These are phyloP conservation scores for Neonothopanus nambi DNA, from an alignment of 1,284 basidiomycete genomes.

Conservation along the genomic window DNA sequence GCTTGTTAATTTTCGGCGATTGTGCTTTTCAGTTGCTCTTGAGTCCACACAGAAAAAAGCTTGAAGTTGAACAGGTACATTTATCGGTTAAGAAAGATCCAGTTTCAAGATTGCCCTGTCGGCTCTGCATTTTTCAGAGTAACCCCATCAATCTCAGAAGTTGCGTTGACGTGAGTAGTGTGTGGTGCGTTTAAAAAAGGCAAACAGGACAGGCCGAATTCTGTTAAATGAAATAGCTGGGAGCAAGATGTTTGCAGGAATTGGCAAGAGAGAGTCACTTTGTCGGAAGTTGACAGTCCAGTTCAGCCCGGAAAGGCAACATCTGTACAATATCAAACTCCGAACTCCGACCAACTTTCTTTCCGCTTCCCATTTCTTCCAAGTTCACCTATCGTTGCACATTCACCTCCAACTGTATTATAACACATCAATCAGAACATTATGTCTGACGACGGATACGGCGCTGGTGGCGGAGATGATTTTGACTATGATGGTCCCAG, in stretches of 20 bases:
- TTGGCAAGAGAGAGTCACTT: too few species aligned
- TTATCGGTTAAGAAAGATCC: background rate
- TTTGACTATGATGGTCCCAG: conserved; percentile 69
- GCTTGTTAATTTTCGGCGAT: too few species aligned
- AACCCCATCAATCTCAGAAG: conserved; percentile 2
- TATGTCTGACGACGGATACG: conserved; percentile 82
- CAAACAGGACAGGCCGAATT: too few species aligned
- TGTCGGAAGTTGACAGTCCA: too few species aligned
- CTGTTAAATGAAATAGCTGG: too few species aligned
- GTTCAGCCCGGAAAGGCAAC: too few species aligned
- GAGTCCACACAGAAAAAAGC: too few species aligned
- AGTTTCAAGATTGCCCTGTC: background rate
- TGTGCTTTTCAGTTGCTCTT: too few species aligned
- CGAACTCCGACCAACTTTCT: background rate
- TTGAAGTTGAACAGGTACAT: conserved; percentile 1
- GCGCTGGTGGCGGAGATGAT: conserved; percentile 65
- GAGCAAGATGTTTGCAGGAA: too few species aligned
- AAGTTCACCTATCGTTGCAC: too few species aligned
- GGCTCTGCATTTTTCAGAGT: background rate
- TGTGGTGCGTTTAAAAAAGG: background rate
- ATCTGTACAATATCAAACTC: too few species aligned
- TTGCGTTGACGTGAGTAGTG: background rate
- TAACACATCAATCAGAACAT: conserved; percentile 11
- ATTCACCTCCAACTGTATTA: too few species aligned
- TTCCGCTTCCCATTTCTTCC: background rate